phyloP scores from a whole-genome alignment of 2,329 filamentous ascomycete species.

The Exophiala xenobiotica region DNA sequence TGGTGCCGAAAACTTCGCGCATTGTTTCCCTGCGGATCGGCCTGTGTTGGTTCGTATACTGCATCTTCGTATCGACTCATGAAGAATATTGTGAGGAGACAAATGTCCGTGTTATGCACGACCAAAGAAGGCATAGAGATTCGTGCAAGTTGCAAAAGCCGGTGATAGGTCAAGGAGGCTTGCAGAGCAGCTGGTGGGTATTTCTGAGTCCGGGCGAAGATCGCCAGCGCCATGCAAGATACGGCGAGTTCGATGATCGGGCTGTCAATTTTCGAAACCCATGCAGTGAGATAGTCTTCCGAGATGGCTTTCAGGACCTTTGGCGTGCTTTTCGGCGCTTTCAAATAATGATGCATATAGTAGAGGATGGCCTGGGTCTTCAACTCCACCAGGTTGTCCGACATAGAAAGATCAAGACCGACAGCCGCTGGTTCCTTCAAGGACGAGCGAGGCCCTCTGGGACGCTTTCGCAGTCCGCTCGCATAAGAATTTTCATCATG shows the following conservation, averaged over 20 bases:
- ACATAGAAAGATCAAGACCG: not conserved
- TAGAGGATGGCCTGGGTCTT: conserved; percentile 32
- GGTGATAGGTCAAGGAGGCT: conserved; percentile 30
- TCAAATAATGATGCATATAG: conserved; percentile 32
- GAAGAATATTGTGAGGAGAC: conserved; percentile 28
- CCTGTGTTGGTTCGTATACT: conserved; percentile 3
- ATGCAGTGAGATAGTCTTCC: conserved; percentile 18
- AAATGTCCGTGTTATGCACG: conserved; percentile 23
- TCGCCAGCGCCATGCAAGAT: conserved; percentile 33
- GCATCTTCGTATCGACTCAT: conserved; percentile 31
- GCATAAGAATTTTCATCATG: conserved; percentile 35
- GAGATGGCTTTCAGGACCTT: conserved; percentile 17
- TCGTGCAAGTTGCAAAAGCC: conserved; percentile 28
- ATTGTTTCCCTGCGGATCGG: not conserved
- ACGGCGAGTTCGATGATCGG: conserved; percentile 34
- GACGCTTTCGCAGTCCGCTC: conserved; percentile 34
- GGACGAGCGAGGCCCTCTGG: conserved; percentile 35
- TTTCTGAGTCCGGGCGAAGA: conserved; percentile 32
- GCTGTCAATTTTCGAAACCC: conserved; percentile 10
- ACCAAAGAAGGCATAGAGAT: conserved; percentile 1
- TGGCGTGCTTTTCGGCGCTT: conserved; percentile 18
- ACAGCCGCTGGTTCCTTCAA: not conserved
- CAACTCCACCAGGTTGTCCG: conserved; percentile 28
- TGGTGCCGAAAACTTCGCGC: conserved; percentile 40
- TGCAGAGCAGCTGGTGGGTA: conserved; percentile 29